These are phyloP conservation scores for Phytomonas francai DNA, from an alignment of 208 protist species.

Conservation along the genomic window DNA sequence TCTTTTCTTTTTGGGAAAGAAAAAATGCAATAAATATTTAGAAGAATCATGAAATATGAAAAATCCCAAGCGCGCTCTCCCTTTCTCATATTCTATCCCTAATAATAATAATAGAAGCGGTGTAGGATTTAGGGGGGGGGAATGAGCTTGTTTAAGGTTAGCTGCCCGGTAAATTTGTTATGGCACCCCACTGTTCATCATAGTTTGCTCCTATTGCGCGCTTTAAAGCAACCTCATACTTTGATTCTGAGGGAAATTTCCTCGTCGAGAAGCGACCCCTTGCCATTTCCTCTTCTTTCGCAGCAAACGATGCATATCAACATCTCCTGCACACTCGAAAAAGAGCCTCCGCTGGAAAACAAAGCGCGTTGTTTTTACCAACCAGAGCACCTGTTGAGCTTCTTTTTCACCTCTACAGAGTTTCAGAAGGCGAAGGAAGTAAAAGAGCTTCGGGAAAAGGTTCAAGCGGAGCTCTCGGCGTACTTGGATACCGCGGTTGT, in stretches of 20 bases:
- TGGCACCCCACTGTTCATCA: conserved; percentile 76
- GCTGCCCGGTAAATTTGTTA: conserved; percentile 32
- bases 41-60: background rate
- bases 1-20: no score
- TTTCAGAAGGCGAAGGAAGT: background rate
- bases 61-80: background rate
- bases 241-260: conserved; percentile 24
- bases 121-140: background rate
- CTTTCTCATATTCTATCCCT: no score
- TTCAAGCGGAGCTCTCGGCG: conserved; percentile 2
- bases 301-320: conserved; percentile 19
- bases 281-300: conserved; percentile 20
- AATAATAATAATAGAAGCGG: background rate
- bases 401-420: conserved; percentile 15
- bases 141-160: conserved; percentile 45
- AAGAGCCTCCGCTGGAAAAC: background rate
- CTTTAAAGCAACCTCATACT: conserved; percentile 56
- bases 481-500: conserved; percentile 56
- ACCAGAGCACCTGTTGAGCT: conserved; percentile 47
- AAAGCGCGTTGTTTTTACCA: conserved; percentile 18
- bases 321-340: conserved; percentile 14
- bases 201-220: conserved; percentile 59
- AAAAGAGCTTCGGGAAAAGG: background rate
- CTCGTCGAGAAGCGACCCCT: conserved; percentile 5
- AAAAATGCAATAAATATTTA: no score